Percentiles rank a stretch among this genome's conserved stretches.
These are phyloP conservation scores for Casuarina glauca DNA, from an alignment of 306 rosid species.

Conservation along the genomic window DNA sequence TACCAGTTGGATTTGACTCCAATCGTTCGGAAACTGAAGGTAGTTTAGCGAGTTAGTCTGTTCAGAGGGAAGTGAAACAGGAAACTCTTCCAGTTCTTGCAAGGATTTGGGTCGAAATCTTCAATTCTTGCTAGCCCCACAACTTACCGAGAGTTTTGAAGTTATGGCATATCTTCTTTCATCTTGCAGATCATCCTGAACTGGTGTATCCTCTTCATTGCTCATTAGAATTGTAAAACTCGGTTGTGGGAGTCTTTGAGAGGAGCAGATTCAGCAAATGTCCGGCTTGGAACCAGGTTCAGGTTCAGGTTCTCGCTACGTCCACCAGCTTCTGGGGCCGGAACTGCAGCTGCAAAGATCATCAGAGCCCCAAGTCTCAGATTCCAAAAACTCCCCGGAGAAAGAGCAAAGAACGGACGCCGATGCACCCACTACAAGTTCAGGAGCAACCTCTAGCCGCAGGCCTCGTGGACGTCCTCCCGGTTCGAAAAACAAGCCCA, in stretches of 20 bases:
- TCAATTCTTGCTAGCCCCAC: not conserved
- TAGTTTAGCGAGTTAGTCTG: too few species aligned
- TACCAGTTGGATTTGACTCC: not conserved
- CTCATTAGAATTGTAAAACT: not conserved
- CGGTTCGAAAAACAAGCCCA: slow-evolving; percentile 42
- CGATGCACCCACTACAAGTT: slow-evolving; percentile 22
- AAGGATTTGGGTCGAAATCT: not conserved
- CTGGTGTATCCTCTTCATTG: not conserved
- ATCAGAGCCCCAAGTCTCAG: slow-evolving; percentile 20
- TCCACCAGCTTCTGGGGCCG: slow-evolving; percentile 33
- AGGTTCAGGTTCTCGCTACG: slow-evolving; percentile 19
- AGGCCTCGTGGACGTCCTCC: slow-evolving; percentile 37
- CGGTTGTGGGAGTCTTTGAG: not conserved
- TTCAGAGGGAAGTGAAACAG: not conserved
- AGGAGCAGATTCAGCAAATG: slow-evolving; percentile 12
- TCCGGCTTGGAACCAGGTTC: slow-evolving; percentile 21
- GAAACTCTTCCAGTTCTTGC: not conserved
- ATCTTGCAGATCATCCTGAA: not conserved
- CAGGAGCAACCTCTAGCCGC: slow-evolving; percentile 25
- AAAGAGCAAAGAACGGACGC: slow-evolving; percentile 16
- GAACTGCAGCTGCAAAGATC: slow-evolving; percentile 33
- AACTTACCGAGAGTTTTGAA: not conserved
- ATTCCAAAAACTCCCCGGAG: slow-evolving; percentile 16
- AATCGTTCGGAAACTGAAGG: not conserved
- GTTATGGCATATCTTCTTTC: not conserved